phyloP scores from a whole-genome alignment of 192 early-diverging fungal species.

The Piromyces sp. region DNA sequence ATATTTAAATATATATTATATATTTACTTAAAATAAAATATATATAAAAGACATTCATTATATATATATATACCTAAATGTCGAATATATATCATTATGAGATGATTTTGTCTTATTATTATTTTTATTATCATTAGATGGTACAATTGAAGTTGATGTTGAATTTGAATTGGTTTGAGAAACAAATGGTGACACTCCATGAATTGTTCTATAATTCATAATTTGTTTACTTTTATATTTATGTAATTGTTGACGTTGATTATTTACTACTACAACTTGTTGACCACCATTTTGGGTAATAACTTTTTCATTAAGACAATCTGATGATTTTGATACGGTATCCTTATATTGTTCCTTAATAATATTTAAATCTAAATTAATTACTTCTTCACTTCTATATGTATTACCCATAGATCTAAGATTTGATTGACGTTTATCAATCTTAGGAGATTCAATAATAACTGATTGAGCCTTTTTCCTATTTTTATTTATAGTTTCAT shows the following conservation, averaged over 20 bases:
- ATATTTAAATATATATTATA: too few relatives aligned
- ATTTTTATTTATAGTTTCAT: neutral
- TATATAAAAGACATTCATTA: too few relatives aligned
- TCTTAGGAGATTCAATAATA: neutral
- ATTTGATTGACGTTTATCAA: neutral
- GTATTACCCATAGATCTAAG: neutral
- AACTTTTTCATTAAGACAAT: neutral
- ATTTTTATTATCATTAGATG: neutral
- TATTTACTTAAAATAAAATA: too few relatives aligned
- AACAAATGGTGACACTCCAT: neutral
- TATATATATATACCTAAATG: neutral
- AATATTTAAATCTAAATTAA: neutral
- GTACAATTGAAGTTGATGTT: too few relatives aligned
- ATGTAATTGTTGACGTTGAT: neutral
- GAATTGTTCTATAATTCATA: neutral
- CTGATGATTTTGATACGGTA: neutral
- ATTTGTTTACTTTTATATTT: neutral
- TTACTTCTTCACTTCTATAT: neutral
- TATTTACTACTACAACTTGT: neutral
- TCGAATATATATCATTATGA: neutral
- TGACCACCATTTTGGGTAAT: neutral
- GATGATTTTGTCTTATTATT: neutral
- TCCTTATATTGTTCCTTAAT: neutral
- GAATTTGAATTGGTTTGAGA: neutral
- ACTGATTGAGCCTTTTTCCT: neutral